These are phyloP conservation scores for Quercus gilva DNA, from an alignment of 306 rosid species.

Conservation along the genomic window DNA sequence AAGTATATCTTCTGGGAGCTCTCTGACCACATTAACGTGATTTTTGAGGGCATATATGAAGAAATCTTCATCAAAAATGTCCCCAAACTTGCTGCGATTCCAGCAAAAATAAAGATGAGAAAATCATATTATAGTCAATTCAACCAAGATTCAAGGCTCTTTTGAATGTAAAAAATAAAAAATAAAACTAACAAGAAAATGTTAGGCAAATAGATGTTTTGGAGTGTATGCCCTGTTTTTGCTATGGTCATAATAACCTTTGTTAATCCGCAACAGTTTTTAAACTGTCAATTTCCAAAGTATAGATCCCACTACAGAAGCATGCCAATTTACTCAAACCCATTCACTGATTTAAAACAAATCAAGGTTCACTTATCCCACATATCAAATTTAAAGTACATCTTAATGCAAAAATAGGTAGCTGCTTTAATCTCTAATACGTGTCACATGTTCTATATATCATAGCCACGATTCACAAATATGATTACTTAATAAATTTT, in stretches of 20 bases:
- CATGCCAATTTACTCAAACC: not conserved
- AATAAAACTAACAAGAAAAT: not conserved
- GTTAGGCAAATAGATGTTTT: not conserved
- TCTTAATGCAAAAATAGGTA: not conserved
- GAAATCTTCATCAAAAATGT: slow-evolving; percentile 86
- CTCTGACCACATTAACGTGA: slow-evolving; percentile 71
- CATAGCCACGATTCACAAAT: too few relatives aligned
- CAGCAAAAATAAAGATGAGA: slow-evolving; percentile 1
- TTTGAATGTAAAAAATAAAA: slow-evolving; percentile 9
- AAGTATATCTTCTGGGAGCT: slow-evolving; percentile 73
- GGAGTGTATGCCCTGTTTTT: not conserved
- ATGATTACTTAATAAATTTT: too few relatives aligned
- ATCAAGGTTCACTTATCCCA: too few relatives aligned
- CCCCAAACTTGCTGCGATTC: slow-evolving; percentile 72
- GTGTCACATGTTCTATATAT: not conserved
- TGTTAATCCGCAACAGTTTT: not conserved
- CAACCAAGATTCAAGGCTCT: not conserved
- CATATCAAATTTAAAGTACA: too few relatives aligned
- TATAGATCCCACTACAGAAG: not conserved
- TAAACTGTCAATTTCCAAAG: not conserved
- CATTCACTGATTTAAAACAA: too few relatives aligned
- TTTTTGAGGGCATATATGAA: slow-evolving; percentile 67
- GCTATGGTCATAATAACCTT: not conserved
- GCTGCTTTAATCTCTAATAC: not conserved
- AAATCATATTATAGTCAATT: not conserved